These are phyloP conservation scores for Penicillium turbatum DNA, from an alignment of 495 filamentous ascomycete species.

Conservation along the genomic window DNA sequence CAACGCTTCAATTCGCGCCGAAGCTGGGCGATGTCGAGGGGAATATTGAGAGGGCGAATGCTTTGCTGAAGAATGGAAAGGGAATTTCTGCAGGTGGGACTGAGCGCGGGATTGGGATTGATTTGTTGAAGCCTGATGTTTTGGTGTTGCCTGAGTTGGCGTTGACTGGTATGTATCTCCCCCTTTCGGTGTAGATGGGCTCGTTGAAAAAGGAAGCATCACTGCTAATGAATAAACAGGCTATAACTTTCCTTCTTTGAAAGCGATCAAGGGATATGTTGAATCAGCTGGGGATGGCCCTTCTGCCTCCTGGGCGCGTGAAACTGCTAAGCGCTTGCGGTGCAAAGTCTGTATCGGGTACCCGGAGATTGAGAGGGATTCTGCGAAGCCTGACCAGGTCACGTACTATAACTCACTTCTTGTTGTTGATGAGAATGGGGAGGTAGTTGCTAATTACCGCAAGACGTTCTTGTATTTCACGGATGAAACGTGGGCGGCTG, in stretches of 20 bases:
- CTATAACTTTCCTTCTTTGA: slow-evolving; percentile 82
- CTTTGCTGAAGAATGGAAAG: slow-evolving; percentile 53
- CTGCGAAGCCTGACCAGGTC: slow-evolving; percentile 20
- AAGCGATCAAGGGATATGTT: slow-evolving; percentile 74
- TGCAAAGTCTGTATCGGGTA: slow-evolving; percentile 90
- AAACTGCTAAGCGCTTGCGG: slow-evolving; percentile 62
- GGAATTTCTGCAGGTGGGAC: slow-evolving; percentile 5
- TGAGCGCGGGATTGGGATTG: slow-evolving; percentile 19
- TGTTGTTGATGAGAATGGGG: slow-evolving; percentile 67
- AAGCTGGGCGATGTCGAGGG: slow-evolving; percentile 69
- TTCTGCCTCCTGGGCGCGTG: slow-evolving; percentile 74
- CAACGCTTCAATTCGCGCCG: slow-evolving; percentile 74
- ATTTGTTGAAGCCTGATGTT: slow-evolving; percentile 44
- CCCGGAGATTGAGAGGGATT: slow-evolving; percentile 56
- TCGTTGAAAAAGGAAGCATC: neutral
- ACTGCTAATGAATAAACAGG: slow-evolving; percentile 44
- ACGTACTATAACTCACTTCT: slow-evolving; percentile 78
- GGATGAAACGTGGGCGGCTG: slow-evolving; percentile 85
- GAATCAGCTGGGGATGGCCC: slow-evolving; percentile 71
- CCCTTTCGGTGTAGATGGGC: no score
- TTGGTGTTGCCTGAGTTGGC: slow-evolving; percentile 86
- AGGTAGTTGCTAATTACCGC: slow-evolving; percentile 76
- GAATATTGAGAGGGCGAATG: slow-evolving; percentile 71
- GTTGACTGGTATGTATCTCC: slow-evolving; percentile 64
- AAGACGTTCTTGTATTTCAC: slow-evolving; percentile 89